Conservation (phyloP, 1,284 basidiomycete species). For the Thecaphora frezii region DNA sequence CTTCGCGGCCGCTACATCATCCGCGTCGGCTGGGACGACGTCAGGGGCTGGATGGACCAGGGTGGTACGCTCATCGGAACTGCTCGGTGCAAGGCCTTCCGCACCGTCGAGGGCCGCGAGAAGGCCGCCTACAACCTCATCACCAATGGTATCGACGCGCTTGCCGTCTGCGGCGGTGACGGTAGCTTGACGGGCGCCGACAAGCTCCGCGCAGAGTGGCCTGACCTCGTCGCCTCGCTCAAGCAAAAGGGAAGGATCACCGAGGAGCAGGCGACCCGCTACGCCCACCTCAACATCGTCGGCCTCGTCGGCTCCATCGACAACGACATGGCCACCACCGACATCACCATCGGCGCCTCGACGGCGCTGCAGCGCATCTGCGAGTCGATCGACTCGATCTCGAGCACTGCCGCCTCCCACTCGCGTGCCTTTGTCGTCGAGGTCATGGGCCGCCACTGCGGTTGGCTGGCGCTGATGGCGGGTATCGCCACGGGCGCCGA, state of each 20-base stretch:
- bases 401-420: constrained; percentile 91
- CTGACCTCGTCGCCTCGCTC: constrained; percentile 73
- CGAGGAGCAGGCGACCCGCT: constrained; percentile 70
- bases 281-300: constrained; percentile 88
- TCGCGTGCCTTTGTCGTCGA: constrained; percentile 97
- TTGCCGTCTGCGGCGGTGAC: constrained; percentile 95
- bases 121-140: constrained; percentile 87
- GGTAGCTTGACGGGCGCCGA: constrained; percentile 95
- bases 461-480: constrained; percentile 92
- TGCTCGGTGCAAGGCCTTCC: constrained; percentile 84
- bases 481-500: constrained; percentile 93
- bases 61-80: constrained; percentile 96
- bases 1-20: constrained; percentile 92
- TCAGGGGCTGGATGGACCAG: constrained; percentile 80
- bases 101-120: constrained; percentile 80
- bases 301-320: constrained; percentile 97
- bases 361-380: constrained; percentile 95
- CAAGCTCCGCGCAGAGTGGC: constrained; percentile 91
- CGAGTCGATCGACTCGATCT: constrained; percentile 96
- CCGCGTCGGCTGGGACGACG: constrained; percentile 96
- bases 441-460: constrained; percentile 98
- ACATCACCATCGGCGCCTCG: constrained; percentile 92
- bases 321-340: constrained; percentile 98
- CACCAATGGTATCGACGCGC: constrained; percentile 91
- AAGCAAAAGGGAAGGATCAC: constrained; percentile 71